Percentiles rank a stretch among this genome's conserved stretches.
phyloP scores from a whole-genome alignment of 768 basidiomycete species.

The Pulveroboletus sp. region DNA sequence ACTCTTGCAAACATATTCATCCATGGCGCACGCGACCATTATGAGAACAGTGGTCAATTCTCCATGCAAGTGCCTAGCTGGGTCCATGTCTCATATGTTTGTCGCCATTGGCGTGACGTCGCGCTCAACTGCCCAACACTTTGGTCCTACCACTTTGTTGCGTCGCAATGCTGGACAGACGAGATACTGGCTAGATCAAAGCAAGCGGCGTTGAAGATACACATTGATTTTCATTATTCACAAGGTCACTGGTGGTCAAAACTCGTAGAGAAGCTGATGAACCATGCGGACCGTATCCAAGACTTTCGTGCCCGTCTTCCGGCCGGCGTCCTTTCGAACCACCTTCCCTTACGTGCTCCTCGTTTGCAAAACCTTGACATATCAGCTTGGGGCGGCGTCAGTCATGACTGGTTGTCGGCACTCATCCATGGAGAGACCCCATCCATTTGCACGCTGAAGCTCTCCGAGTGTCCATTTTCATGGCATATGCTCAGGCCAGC shows the following conservation, averaged over 20 bases:
- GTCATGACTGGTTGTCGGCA: too few relatives aligned
- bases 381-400: too few relatives aligned
- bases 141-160: slow-evolving; percentile 36
- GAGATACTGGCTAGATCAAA: slow-evolving; percentile 44
- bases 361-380: neutral
- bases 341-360: neutral
- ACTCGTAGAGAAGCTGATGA: neutral
- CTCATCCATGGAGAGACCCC: too few relatives aligned
- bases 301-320: neutral
- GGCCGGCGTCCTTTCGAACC: neutral
- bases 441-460: too few relatives aligned
- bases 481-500: neutral
- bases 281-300: neutral
- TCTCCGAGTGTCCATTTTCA: too few relatives aligned
- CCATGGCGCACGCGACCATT: neutral
- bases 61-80: neutral
- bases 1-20: slow-evolving; percentile 14
- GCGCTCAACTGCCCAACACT: slow-evolving; percentile 38
- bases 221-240: neutral
- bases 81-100: slow-evolving; percentile 12
- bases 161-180: slow-evolving; percentile 33
- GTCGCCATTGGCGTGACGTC: slow-evolving; percentile 43
- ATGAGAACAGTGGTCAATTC: neutral
- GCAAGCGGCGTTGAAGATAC: slow-evolving; percentile 26
- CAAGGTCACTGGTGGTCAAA: neutral